phyloP scores from a whole-genome alignment of 2,329 filamentous ascomycete species.

The Pezicula carpinea region DNA sequence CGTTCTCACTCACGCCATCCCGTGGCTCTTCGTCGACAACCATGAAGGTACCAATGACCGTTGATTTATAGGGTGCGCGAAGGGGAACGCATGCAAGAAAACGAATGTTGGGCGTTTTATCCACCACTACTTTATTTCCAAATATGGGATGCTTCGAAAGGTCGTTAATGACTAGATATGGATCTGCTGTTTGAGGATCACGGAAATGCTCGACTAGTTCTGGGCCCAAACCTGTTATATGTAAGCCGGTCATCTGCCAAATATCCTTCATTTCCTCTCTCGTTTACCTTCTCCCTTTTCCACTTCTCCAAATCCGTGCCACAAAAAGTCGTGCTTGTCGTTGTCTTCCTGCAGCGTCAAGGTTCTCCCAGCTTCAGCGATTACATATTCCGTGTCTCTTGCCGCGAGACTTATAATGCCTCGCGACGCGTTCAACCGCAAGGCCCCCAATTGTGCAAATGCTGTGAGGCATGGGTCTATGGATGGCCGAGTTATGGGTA shows the following conservation, averaged over 20 bases:
- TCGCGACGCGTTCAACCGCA: slow-evolving; percentile 42
- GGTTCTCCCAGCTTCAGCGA: slow-evolving; percentile 22
- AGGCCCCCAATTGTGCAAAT: slow-evolving; percentile 44
- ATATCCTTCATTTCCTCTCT: no score
- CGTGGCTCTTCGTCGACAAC: slow-evolving; percentile 55
- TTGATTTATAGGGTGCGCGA: slow-evolving; percentile 45
- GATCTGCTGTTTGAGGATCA: slow-evolving; percentile 8
- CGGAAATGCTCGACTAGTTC: slow-evolving; percentile 16
- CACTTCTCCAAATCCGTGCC: slow-evolving; percentile 21
- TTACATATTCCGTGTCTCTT: slow-evolving; percentile 17
- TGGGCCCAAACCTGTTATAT: slow-evolving; percentile 4
- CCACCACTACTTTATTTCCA: slow-evolving; percentile 32
- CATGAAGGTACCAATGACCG: slow-evolving; percentile 56
- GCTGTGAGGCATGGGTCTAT: slow-evolving; percentile 38
- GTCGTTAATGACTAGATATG: slow-evolving; percentile 32
- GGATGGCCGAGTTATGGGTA: slow-evolving; percentile 10
- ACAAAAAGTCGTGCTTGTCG: slow-evolving; percentile 23
- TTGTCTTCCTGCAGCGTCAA: slow-evolving; percentile 23
- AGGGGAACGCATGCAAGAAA: slow-evolving; percentile 60
- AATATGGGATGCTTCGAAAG: slow-evolving; percentile 33
- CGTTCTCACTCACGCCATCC: slow-evolving; percentile 40
- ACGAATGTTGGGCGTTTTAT: slow-evolving; percentile 29
- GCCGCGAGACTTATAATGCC: slow-evolving; percentile 37
- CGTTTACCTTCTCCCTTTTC: background rate
- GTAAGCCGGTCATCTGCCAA: no score